phyloP scores from a whole-genome alignment of 2,329 filamentous ascomycete genomes.

The Metarhizium guizhouense region DNA sequence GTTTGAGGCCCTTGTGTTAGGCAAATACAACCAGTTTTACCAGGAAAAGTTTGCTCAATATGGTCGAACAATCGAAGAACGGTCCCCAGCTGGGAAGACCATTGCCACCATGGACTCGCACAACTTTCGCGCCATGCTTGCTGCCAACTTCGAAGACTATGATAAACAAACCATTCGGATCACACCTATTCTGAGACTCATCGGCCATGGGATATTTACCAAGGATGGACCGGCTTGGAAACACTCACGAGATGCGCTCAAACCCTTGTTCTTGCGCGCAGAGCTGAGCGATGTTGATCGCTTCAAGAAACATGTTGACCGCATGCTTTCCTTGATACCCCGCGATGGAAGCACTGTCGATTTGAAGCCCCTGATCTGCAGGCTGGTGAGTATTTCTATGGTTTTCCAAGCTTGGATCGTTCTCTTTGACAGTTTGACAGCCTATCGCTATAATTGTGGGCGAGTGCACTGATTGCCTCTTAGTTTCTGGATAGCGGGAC shows the following conservation, averaged over 20 bases:
- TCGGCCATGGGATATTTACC: constrained; percentile 5
- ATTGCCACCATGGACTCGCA: constrained; percentile 3
- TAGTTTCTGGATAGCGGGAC: constrained; percentile 7
- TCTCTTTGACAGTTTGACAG: neutral
- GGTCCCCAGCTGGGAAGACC: neutral
- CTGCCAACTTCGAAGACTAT: constrained; percentile 4
- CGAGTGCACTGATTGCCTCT: neutral
- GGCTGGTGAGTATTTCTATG: constrained; percentile 1
- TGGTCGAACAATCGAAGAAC: constrained; percentile 3
- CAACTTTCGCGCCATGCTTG: constrained; percentile 6
- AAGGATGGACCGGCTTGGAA: constrained; percentile 4
- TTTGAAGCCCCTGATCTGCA: constrained; percentile 3
- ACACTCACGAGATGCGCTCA: constrained; percentile 4
- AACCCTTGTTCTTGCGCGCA: constrained; percentile 4
- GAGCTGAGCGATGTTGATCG: constrained; percentile 5
- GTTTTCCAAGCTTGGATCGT: neutral
- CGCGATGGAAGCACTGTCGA: constrained; percentile 3
- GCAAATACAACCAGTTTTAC: constrained; percentile 2
- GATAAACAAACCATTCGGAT: constrained; percentile 2
- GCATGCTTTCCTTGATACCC: constrained; percentile 3
- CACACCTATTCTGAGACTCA: constrained; percentile 1
- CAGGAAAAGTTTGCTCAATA: constrained; percentile 2
- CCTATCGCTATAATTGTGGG: neutral
- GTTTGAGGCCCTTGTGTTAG: neutral
- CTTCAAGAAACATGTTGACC: constrained; percentile 6